Evolutionary conservation across 2,329 filamentous ascomycete genomes (phyloP).

Genomic region (Dothideomycetes sp.): DNA sequence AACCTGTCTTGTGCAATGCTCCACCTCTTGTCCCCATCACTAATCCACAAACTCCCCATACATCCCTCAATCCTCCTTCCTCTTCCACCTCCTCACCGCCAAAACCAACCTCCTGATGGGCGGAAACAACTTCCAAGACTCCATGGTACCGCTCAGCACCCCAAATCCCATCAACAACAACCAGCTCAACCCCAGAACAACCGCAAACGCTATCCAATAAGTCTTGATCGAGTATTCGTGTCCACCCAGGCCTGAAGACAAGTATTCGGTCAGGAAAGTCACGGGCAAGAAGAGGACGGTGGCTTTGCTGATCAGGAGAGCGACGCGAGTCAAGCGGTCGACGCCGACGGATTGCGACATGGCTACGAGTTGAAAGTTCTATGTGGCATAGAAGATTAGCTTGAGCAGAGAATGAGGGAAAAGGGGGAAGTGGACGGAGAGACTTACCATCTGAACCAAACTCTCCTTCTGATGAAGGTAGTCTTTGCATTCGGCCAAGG

Average conservation of each 20-base stretch:
- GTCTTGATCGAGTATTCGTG: slow-evolving; percentile 51
- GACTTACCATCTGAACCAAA: slow-evolving; percentile 55
- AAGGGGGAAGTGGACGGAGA: neutral
- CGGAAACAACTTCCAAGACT: slow-evolving; percentile 24
- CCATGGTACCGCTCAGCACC: slow-evolving; percentile 47
- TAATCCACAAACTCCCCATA: neutral
- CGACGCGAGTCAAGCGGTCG: slow-evolving; percentile 61
- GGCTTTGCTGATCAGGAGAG: slow-evolving; percentile 63
- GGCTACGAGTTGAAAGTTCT: slow-evolving; percentile 72
- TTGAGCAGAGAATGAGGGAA: neutral
- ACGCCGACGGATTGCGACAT: slow-evolving; percentile 66
- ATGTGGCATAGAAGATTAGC: slow-evolving; percentile 15
- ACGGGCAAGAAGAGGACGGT: slow-evolving; percentile 69
- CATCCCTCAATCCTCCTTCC: slow-evolving; percentile 4
- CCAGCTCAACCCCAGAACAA: slow-evolving; percentile 53
- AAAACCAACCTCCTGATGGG: neutral
- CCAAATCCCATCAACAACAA: slow-evolving; percentile 50
- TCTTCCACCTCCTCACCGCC: slow-evolving; percentile 6
- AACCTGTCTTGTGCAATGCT: too few species aligned
- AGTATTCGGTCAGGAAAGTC: slow-evolving; percentile 66
- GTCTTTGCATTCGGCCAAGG: slow-evolving; percentile 53
- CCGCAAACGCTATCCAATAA: slow-evolving; percentile 61
- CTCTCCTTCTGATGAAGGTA: slow-evolving; percentile 61
- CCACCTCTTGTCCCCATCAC: neutral
- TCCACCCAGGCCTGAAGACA: slow-evolving; percentile 53